Base-by-base conservation (phyloP, 2,329 filamentous ascomycete genomes). In the Dactylellina cionopaga region DNA sequence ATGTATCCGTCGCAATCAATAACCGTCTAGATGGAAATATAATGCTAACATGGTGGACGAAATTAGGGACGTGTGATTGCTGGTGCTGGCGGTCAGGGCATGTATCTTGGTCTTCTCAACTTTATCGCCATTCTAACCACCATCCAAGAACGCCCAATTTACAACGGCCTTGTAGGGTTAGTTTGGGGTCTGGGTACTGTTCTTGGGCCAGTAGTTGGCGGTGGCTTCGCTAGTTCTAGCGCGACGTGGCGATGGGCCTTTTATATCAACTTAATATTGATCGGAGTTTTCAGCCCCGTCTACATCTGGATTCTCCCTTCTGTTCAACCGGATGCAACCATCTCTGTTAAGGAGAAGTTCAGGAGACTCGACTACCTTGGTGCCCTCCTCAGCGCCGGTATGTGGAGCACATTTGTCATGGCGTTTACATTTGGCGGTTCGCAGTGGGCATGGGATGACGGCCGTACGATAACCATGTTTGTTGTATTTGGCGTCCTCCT, bases 221-320 rank as follows among this genome's bases (percentile, higher is more conserved):
- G 83, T 15, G 82, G 80, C 0, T 84, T 85, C 41, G 79, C 79
- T 4, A 80, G 81, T 25, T 75, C 75, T 3, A 69, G 77, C 3
- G 80, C 80, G 0, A 81, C 80, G 0, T 85, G 83, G 84, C 74
- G 84, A 43, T 84, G 81, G 81, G 79, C 79, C 0, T 85, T 85
- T 64, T 88, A 88, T 75, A 83, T 88, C 79, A 88, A 88, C 74
- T 80, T 88, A 0, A 77, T 80, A 33, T 78, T 84, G 47, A 81
- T 84, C 0, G 85, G 79, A 5, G 75, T 81, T 5, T 79, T 80
- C 27, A 77, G 81, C 2, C 82, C 84, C 0, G 79, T 82, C 24
- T 81, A 82, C n/a, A 22, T 86, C 25, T 82, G 84, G 71, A 75
- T 82, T 5, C 79, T 86, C 0, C 81, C 79, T 5, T 77, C 79